Evolutionary conservation across 495 filamentous ascomycete species (phyloP).

Genomic region (Podospora sp.): DNA sequence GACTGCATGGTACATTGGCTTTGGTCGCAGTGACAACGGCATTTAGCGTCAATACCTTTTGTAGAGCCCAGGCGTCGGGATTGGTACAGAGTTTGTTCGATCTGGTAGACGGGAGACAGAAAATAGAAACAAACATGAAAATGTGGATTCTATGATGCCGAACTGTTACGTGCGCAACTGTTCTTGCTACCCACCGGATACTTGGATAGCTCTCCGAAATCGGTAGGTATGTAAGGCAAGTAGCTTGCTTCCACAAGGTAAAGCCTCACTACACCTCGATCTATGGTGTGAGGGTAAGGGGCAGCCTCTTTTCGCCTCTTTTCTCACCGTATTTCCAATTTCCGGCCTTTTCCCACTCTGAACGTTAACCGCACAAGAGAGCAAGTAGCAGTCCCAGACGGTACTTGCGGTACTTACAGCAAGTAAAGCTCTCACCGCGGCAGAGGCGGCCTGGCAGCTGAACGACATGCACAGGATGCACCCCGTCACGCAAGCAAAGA

Average conservation of each 20-base stretch:
- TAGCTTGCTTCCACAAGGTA: not conserved
- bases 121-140: not conserved
- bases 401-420: not conserved
- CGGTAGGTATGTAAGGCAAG: too few species aligned
- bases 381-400: not conserved
- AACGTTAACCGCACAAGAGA: not conserved
- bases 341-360: not conserved
- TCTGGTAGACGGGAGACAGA: not conserved
- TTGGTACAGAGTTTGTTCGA: not conserved
- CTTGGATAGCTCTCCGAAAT: not conserved
- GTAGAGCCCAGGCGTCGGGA: not conserved
- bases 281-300: not conserved
- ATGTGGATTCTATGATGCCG: not conserved
- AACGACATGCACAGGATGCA: slow-evolving; percentile 5
- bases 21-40: not conserved
- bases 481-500: not conserved
- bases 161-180: not conserved
- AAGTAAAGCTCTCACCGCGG: not conserved
- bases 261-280: not conserved
- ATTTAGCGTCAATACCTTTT: not conserved
- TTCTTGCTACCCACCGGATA: not conserved
- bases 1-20: not conserved
- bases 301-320: not conserved
- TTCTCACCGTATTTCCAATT: not conserved
- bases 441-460: not conserved